These are phyloP conservation scores for Aegilops tauschii DNA, from an alignment of 176 grass and related monocot species.

Conservation along the genomic window DNA sequence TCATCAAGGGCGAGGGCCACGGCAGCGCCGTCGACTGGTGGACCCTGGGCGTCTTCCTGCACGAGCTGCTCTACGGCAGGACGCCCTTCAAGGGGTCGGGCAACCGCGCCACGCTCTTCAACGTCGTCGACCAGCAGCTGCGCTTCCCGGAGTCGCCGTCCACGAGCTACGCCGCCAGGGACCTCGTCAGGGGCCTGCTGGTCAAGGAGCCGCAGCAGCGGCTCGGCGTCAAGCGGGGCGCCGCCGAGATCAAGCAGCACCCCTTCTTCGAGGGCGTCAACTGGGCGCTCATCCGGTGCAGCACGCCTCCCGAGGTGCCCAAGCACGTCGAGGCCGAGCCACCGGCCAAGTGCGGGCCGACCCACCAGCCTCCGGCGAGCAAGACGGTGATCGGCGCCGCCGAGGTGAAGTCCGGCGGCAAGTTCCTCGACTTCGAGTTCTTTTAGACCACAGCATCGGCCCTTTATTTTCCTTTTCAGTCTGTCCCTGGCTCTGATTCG, in stretches of 20 bases:
- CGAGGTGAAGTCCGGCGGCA: constrained; percentile 16
- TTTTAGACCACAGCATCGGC: constrained; percentile 3
- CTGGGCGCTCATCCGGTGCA: constrained; percentile 78
- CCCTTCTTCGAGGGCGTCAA: constrained; percentile 86
- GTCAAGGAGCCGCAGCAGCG: constrained; percentile 70
- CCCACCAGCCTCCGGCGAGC: neutral
- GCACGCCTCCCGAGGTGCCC: constrained; percentile 13
- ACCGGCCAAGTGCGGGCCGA: neutral
- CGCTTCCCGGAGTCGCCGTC: constrained; percentile 52
- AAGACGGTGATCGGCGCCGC: neutral
- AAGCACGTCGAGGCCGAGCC: neutral
- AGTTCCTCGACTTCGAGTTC: constrained; percentile 26
- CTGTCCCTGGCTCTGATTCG: neutral
- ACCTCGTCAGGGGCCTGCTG: constrained; percentile 62
- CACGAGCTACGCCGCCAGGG: constrained; percentile 36
- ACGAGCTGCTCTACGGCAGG: constrained; percentile 70
- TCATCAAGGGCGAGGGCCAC: constrained; percentile 87
- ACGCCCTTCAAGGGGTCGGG: constrained; percentile 80
- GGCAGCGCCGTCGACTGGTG: constrained; percentile 94
- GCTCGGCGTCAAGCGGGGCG: constrained; percentile 14
- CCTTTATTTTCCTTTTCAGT: neutral
- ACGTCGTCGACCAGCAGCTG: constrained; percentile 67
- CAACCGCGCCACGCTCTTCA: constrained; percentile 72
- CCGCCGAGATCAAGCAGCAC: constrained; percentile 77
- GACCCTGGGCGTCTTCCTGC: constrained; percentile 84